phyloP scores from a whole-genome alignment of 2,329 filamentous ascomycete genomes.

The Calonectria henricotiae region DNA sequence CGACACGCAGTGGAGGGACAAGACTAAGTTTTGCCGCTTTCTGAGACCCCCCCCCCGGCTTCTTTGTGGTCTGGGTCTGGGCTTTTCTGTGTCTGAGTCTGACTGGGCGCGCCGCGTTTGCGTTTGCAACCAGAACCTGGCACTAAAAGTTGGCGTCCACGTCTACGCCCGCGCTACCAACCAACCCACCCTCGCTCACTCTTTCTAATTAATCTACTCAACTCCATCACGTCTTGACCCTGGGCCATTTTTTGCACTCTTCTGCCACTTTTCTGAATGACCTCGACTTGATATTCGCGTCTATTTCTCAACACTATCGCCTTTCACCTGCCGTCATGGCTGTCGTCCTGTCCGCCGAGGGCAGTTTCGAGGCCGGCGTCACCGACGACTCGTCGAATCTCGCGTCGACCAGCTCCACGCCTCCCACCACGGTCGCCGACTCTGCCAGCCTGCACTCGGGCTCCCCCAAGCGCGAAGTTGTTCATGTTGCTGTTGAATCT shows the following conservation, averaged over 20 bases:
- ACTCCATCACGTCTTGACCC: constrained; percentile 22
- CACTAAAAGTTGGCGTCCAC: constrained; percentile 22
- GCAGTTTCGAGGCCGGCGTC: constrained; percentile 52
- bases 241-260: constrained; percentile 27
- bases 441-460: constrained; percentile 71
- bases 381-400: constrained; percentile 65
- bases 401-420: constrained; percentile 75
- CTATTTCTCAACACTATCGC: constrained; percentile 17
- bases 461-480: constrained; percentile 59
- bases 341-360: constrained; percentile 55
- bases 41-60: constrained; percentile 21
- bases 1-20: constrained; percentile 15
- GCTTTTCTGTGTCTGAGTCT: constrained; percentile 24
- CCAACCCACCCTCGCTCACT: constrained; percentile 26
- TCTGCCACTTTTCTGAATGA: constrained; percentile 31
- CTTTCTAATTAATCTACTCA: constrained; percentile 23
- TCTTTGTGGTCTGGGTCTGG: constrained; percentile 20
- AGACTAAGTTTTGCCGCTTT: constrained; percentile 24
- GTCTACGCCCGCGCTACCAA: constrained; percentile 29
- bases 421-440: constrained; percentile 78
- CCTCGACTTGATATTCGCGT: constrained; percentile 44
- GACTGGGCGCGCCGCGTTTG: constrained; percentile 34
- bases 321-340: constrained; percentile 51
- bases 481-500: constrained; percentile 52
- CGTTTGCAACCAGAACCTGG: constrained; percentile 28